These are phyloP conservation scores for Curvularia verruculosa DNA, from an alignment of 2,329 filamentous ascomycete genomes.

Conservation along the genomic window DNA sequence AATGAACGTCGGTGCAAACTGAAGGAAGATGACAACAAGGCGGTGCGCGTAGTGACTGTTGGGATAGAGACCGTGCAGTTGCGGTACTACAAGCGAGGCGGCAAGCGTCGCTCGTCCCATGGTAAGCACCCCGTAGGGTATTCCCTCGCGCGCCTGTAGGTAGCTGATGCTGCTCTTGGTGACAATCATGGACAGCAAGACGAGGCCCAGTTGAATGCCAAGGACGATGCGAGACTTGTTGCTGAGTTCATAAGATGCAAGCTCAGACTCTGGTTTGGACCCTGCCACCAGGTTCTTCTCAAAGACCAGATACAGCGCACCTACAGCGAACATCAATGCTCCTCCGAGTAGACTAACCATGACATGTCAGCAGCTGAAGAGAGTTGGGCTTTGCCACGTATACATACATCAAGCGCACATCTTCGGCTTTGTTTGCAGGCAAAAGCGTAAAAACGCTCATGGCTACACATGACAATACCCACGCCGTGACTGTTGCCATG, in stretches of 20 bases:
- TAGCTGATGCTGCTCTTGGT: conserved; percentile 86
- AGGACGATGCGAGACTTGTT: conserved; percentile 64
- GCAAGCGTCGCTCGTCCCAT: conserved; percentile 83
- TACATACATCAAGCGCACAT: conserved; percentile 72
- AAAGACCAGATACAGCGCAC: conserved; percentile 78
- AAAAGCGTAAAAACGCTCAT: conserved; percentile 94
- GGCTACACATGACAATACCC: conserved; percentile 75
- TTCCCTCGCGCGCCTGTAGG: conserved; percentile 80
- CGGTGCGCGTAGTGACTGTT: conserved; percentile 91
- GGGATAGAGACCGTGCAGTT: conserved; percentile 79
- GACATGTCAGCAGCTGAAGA: conserved; percentile 12
- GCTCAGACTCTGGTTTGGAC: conserved; percentile 44
- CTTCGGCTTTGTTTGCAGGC: conserved; percentile 84
- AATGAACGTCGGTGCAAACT: conserved; percentile 91
- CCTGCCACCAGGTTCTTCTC: conserved; percentile 67
- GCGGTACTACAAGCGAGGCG: conserved; percentile 76
- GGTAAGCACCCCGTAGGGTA: conserved; percentile 86
- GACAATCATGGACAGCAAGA: conserved; percentile 80
- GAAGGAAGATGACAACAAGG: conserved; percentile 85
- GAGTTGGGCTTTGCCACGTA: no score
- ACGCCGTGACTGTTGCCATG: conserved; percentile 67
- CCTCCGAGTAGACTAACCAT: conserved; percentile 72
- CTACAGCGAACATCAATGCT: conserved; percentile 75
- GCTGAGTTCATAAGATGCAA: conserved; percentile 46
- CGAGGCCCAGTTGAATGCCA: conserved; percentile 76